A percentile compares a stretch with the other conserved stretches of the same genome.
phyloP scores from a whole-genome alignment of 164 flowering plant species.

The Santalum album region DNA sequence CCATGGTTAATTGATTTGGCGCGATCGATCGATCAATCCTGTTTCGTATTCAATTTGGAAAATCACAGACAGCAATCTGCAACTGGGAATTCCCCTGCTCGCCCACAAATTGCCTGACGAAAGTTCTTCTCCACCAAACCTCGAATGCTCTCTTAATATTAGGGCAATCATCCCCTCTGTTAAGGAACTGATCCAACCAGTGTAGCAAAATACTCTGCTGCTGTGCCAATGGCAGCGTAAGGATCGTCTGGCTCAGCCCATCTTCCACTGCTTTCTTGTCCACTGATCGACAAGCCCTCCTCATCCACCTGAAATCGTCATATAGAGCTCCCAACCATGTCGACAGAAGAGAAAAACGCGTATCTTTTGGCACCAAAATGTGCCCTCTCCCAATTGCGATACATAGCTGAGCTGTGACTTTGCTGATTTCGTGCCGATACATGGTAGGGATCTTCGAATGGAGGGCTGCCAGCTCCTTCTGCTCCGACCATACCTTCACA shows the following conservation, averaged over 20 bases:
- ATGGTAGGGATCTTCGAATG: conserved; percentile 73
- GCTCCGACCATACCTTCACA: conserved; percentile 86
- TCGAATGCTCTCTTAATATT: conserved; percentile 83
- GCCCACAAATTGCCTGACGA: conserved; percentile 35
- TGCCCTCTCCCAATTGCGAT: conserved; percentile 73
- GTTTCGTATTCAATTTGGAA: conserved; percentile 27
- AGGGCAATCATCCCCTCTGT: conserved; percentile 83
- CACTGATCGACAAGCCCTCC: conserved; percentile 45
- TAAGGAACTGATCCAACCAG: conserved; percentile 79
- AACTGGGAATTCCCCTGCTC: conserved; percentile 36
- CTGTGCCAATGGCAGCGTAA: conserved; percentile 69
- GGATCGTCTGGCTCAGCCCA: conserved; percentile 76
- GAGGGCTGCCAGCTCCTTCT: conserved; percentile 72
- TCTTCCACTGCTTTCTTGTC: conserved; percentile 81
- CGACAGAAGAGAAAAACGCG: conserved; percentile 43
- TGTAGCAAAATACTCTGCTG: conserved; percentile 59
- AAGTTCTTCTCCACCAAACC: conserved; percentile 95
- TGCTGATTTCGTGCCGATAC: conserved; percentile 78
- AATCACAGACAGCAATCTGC: conserved; percentile 54
- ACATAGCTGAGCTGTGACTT: conserved; percentile 78
- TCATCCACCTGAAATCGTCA: conserved; percentile 90
- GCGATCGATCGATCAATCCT: too few species aligned
- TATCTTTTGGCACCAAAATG: conserved; percentile 58
- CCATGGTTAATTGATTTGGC: not conserved
- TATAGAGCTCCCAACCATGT: conserved; percentile 91